Base-by-base conservation (phyloP, 371 early-diverging fungal genomes). In the Syncephalastrum sp. region DNA sequence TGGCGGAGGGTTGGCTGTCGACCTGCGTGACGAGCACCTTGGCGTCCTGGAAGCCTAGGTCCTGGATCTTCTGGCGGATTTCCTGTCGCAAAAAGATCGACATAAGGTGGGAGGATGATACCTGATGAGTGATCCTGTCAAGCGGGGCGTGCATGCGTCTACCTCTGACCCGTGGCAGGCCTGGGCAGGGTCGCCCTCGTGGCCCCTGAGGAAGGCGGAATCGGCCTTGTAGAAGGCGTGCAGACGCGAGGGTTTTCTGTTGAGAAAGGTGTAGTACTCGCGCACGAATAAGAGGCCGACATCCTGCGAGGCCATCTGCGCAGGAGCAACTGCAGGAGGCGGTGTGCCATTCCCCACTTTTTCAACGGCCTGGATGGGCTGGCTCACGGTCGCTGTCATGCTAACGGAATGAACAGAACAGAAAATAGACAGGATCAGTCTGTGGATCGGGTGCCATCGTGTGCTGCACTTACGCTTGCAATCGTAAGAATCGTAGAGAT, bases 251-350 rank as follows among this genome's bases (percentile, higher is more conserved):
- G 94, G 94, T n/a, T 91, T 86, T 68, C 84, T 86, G 84, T 88
- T 90, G 72, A 96, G 61, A 66, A 90, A 85, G 21, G 91, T 92
- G 81, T 96, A 96, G 74, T 93, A 96, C 64, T 95, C 89, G 66
- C 91, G 90, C 50, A 93, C 94, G 77, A 96, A 96, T 64, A 92
- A 77, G 85, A 89, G 87, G 29, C 93, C 93, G 49, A 96, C 85
- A 64, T 93, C 90, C 61, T 79, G 81, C 24, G 82, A 57, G 14
- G 53, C 50, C 38, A 33, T 33, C 38, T 33, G 38, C 38, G 38
- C 38, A 33, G 38, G 38, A 33, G 38, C 8, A 5, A 33, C 38
- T 23, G 55, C 38, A 17, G 25, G 42, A 10, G 49, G 23, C 44
- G 24, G 5, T 16, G 55, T 57, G 21, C 46, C 49, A 15, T 54